These are phyloP conservation scores for Cercospora sp. DNA, from an alignment of 2,329 filamentous ascomycete genomes.

Conservation along the genomic window DNA sequence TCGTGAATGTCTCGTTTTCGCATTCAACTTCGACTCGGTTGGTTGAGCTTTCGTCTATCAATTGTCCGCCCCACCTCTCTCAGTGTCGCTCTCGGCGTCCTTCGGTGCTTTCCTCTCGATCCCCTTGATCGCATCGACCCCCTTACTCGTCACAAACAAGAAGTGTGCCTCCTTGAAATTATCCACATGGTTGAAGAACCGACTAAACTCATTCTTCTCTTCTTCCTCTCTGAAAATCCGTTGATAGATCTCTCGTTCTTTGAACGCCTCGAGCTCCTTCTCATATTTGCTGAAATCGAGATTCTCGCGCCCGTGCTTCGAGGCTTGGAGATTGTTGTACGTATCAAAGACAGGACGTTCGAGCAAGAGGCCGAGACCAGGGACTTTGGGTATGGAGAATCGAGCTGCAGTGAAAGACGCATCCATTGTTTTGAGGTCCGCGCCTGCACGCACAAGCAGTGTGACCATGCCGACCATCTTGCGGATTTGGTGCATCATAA, in stretches of 20 bases:
- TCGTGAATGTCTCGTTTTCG: not conserved
- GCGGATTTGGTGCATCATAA: slow-evolving; percentile 99
- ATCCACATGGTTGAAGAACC: slow-evolving; percentile 54
- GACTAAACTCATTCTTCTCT: slow-evolving; percentile 66
- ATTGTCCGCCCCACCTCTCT: slow-evolving; percentile 6
- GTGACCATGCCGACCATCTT: slow-evolving; percentile 97
- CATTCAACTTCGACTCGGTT: not conserved
- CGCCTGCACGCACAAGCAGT: slow-evolving; percentile 79
- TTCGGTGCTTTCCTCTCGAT: slow-evolving; percentile 23
- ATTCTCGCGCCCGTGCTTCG: slow-evolving; percentile 62
- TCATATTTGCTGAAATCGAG: slow-evolving; percentile 80
- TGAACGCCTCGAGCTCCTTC: slow-evolving; percentile 80
- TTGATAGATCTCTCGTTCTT: slow-evolving; percentile 87
- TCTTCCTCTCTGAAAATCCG: slow-evolving; percentile 90
- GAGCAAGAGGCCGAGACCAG: slow-evolving; percentile 80
- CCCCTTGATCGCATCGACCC: slow-evolving; percentile 46
- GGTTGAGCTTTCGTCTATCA: not conserved
- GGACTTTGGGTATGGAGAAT: slow-evolving; percentile 91
- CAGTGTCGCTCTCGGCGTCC: slow-evolving; percentile 13
- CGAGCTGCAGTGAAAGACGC: slow-evolving; percentile 71
- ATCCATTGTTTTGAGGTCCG: slow-evolving; percentile 65
- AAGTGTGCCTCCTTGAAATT: slow-evolving; percentile 53
- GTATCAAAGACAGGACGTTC: slow-evolving; percentile 88
- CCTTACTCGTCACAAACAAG: slow-evolving; percentile 52
- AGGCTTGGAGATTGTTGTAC: slow-evolving; percentile 75